Conservation (phyloP, 1,139 yeast species). For the Scheffersomyces illinoinensis region DNA sequence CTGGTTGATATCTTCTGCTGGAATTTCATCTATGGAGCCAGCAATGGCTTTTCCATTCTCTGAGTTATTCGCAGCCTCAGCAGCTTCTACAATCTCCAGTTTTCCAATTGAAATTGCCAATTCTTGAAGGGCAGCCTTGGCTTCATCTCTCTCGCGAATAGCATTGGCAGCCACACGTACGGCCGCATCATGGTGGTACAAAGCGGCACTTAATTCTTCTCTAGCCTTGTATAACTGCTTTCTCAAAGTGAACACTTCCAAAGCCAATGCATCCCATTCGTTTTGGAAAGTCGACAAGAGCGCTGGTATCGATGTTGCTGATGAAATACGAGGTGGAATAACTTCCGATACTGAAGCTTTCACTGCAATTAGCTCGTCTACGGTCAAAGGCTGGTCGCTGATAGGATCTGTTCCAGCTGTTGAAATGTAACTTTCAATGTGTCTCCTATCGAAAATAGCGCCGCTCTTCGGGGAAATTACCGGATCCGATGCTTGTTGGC, state of each 20-base stretch:
- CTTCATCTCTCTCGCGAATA: slow-evolving; percentile 73
- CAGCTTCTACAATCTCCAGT: slow-evolving; percentile 8
- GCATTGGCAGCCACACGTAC: slow-evolving; percentile 79
- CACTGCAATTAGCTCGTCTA: slow-evolving; percentile 60
- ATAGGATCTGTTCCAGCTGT: slow-evolving; percentile 79
- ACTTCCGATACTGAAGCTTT: slow-evolving; percentile 19
- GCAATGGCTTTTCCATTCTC: neutral
- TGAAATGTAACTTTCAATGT: slow-evolving; percentile 62
- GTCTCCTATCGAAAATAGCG: slow-evolving; percentile 64
- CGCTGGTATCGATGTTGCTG: slow-evolving; percentile 73
- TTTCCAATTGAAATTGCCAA: slow-evolving; percentile 35
- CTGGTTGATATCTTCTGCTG: slow-evolving; percentile 24
- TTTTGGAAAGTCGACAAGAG: slow-evolving; percentile 73
- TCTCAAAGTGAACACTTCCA: slow-evolving; percentile 76
- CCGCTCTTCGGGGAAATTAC: slow-evolving; percentile 79
- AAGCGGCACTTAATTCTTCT: slow-evolving; percentile 72
- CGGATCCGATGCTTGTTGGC: slow-evolving; percentile 65
- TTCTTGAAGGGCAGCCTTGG: slow-evolving; percentile 56
- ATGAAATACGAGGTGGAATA: slow-evolving; percentile 51
- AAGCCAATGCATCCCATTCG: slow-evolving; percentile 87
- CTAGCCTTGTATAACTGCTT: slow-evolving; percentile 68
- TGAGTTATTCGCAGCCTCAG: slow-evolving; percentile 2
- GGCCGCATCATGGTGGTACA: slow-evolving; percentile 90
- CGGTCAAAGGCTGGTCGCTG: slow-evolving; percentile 56
- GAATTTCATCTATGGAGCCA: slow-evolving; percentile 9